Evolutionary conservation across 306 rosid genomes (phyloP), one percentile per base, ranked within the genome.

Genomic region (Prunus mira): DNA sequence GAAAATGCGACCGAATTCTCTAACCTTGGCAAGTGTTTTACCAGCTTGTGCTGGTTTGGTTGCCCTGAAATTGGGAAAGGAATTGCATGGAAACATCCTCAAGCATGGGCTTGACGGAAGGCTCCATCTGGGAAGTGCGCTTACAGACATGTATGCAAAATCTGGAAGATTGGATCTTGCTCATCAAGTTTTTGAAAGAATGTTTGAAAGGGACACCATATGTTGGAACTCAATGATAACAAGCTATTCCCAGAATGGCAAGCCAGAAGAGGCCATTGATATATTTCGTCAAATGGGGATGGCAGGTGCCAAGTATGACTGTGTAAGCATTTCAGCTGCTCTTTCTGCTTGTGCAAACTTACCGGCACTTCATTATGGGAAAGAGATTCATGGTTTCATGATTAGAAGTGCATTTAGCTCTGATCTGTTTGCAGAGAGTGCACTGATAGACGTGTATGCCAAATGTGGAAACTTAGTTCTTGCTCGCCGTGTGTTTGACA

Each of bases 161-260:
- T 88, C 88, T 84, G 97, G 93, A 82, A 87, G 91, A 72, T 54
- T 92, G 73, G 91, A 90, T 80, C 96, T 92, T 79, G 89, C 93
- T 56, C 79, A 73, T 82, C 80, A 46, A 45, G 81, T 74, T 78
- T 87, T 92, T 67, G 68, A 79, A 55, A 73, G 90, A 83, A 80
- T 81, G 88, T 64, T 87, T 4, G 85, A 80, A 78, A 88, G 82
- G 80, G 97, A 92, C 85, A 83, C 85, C 73, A 82, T 92, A n/a
- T 92, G 90, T 79, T 92, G 93, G 97, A 92, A 90, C 82, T 82
- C 89, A n/a, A 88, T 92, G 91, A 87, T 89, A 70, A 76, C 87
- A 61, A 88, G 91, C 83, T 90, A 79, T 83, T 81, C 91, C 6
- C 93, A 92, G 69, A 87, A 90, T 75, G 90, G 93, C 19, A 85